Conservation (phyloP, 164 flowering plant species). For the Vitis labrusca region DNA sequence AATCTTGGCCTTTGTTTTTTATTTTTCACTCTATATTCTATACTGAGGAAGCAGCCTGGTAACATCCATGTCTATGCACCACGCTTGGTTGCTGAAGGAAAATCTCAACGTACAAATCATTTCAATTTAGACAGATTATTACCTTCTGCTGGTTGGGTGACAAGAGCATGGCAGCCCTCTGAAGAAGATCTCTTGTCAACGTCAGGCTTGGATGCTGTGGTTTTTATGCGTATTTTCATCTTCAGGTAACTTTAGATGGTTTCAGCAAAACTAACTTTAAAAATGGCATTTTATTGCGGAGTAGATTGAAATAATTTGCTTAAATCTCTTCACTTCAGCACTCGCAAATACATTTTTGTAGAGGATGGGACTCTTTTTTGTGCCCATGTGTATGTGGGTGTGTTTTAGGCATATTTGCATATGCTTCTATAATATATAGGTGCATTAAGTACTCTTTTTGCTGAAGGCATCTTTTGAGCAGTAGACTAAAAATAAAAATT, state of each 20-base stretch:
- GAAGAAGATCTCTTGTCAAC: conserved; percentile 66
- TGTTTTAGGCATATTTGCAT: not conserved
- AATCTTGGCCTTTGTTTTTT: conserved; percentile 78
- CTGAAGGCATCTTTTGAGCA: not conserved
- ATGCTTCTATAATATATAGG: not conserved
- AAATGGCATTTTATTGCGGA: not conserved
- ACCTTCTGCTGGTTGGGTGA: conserved; percentile 85
- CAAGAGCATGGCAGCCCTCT: conserved; percentile 66
- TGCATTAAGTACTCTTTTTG: not conserved
- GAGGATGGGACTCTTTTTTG: not conserved
- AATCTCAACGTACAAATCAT: conserved; percentile 23
- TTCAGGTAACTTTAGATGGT: conserved; percentile 55
- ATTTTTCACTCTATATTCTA: conserved; percentile 72
- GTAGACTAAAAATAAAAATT: not conserved
- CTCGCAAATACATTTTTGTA: too few relatives aligned
- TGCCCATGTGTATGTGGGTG: not conserved
- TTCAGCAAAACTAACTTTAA: not conserved
- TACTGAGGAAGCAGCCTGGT: conserved; percentile 76
- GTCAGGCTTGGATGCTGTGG: conserved; percentile 83
- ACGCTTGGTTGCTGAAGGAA: conserved; percentile 62
- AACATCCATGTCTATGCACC: conserved; percentile 67
- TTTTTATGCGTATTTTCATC: conserved; percentile 70
- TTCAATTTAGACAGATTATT: conserved; percentile 61
- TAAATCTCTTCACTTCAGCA: not conserved
- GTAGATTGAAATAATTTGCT: not conserved